Conservation (phyloP, 2,329 filamentous ascomycete genomes). For the Aureobasidium sp. region DNA sequence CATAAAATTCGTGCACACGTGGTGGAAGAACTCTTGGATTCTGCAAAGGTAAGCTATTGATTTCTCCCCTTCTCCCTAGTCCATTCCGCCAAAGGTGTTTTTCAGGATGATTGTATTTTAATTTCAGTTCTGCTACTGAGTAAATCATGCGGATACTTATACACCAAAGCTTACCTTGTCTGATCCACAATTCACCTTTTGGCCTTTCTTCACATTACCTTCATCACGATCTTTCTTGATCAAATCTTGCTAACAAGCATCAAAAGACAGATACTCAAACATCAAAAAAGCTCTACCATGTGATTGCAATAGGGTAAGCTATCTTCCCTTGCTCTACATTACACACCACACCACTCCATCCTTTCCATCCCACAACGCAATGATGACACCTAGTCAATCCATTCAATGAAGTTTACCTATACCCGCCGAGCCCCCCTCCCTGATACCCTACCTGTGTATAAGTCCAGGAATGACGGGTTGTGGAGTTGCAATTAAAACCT, state of each 20-base stretch:
- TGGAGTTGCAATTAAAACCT: slow-evolving; percentile 27
- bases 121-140: slow-evolving; percentile 36
- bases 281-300: neutral
- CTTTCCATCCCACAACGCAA: slow-evolving; percentile 16
- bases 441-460: slow-evolving; percentile 29
- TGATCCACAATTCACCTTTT: slow-evolving; percentile 22
- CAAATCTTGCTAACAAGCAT: slow-evolving; percentile 7
- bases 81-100: slow-evolving; percentile 12
- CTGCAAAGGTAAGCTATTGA: slow-evolving; percentile 18
- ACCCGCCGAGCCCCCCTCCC: slow-evolving; percentile 31
- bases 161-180: slow-evolving; percentile 31
- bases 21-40: neutral
- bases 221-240: neutral
- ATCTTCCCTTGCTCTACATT: neutral
- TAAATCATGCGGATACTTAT: slow-evolving; percentile 29
- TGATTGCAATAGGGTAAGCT: slow-evolving; percentile 17
- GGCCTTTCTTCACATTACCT: neutral
- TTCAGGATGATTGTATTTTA: slow-evolving; percentile 33
- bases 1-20: neutral
- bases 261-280: neutral
- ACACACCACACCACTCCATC: neutral
- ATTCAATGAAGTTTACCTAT: slow-evolving; percentile 32
- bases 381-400: slow-evolving; percentile 35
- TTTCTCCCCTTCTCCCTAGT: neutral
- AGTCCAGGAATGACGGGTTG: slow-evolving; percentile 32